Evolutionary conservation across 2,329 filamentous ascomycete species (phyloP), one percentile per base, ranked within the genome.

Genomic region (Aspergillus candidus): DNA sequence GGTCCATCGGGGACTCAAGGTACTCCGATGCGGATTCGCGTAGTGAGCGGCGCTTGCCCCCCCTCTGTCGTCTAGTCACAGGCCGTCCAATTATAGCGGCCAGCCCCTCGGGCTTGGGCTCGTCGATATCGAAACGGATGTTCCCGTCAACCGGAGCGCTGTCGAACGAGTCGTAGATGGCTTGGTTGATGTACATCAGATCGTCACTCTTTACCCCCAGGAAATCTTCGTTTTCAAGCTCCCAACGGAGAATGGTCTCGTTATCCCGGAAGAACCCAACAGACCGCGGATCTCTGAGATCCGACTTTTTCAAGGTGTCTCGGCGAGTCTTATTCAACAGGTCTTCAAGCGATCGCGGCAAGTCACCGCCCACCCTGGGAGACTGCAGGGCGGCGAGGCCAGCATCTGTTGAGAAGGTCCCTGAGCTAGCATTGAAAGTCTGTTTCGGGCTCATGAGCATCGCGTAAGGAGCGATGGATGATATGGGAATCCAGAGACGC

Each of bases 371-470:
- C 14, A 30, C 17, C 32, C 22, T 33, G n/a, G 41, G 35, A 30
- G 36, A 50, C 29, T 38, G 40, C 29, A 46, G 32, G 29, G 50
- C 46, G 46, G 49, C 44, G n/a, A 57, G 38, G 17, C 52, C 53
- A 40, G 63, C 62, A n/a, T 68, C 58, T 0, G 72, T 75, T 2
- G 66, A 69, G 52, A 74, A 75, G 0, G 72, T 75, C 4, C 72
- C 72, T 29, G 56, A 70, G 3, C 49, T 46, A 7, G 53, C 27
- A 45, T 73, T 60, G 50, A 72, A 74, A 1, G 46, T 42, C 38
- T 71, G 67, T 11, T 48, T 50, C 13, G 69, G 60, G 36, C 59
- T 62, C 58, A 70, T 67, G 15, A 72, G 43, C 54, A 68, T 66
- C 10, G 60, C 52, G 48, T 61, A 57, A 4, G 58, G 54, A 3